Conservation (phyloP, 768 basidiomycete genomes). For the Dioszegia aurantiaca region DNA sequence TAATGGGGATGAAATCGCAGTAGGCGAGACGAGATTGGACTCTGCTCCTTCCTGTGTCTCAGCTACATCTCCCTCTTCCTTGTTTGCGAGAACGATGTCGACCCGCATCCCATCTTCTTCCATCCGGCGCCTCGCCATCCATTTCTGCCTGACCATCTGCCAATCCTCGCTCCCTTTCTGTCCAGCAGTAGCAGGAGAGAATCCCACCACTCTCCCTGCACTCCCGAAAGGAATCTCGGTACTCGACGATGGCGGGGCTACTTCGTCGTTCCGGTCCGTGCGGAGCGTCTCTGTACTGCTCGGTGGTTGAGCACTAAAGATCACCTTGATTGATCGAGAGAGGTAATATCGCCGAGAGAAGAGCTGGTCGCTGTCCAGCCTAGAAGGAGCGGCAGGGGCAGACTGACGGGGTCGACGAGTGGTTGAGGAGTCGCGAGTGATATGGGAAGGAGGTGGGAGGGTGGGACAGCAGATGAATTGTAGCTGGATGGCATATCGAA, state of each 20-base stretch:
- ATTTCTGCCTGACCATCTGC: slow-evolving; percentile 28
- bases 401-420: slow-evolving; percentile 14
- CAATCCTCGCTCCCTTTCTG: slow-evolving; percentile 25
- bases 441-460: not conserved
- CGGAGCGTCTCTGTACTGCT: slow-evolving; percentile 21
- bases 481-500: slow-evolving; percentile 46
- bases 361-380: not conserved
- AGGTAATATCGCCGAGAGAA: slow-evolving; percentile 30
- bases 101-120: not conserved
- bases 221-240: not conserved
- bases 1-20: slow-evolving; percentile 4
- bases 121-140: slow-evolving; percentile 21
- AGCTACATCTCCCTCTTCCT: not conserved
- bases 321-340: slow-evolving; percentile 41
- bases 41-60: not conserved
- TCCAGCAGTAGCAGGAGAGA: slow-evolving; percentile 25
- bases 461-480: slow-evolving; percentile 39
- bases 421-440: not conserved
- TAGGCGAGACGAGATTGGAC: slow-evolving; percentile 3
- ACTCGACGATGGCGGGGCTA: slow-evolving; percentile 12
- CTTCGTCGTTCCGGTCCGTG: slow-evolving; percentile 38
- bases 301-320: slow-evolving; percentile 40
- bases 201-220: slow-evolving; percentile 13
- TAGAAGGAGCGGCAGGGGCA: slow-evolving; percentile 14
- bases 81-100: not conserved